These are phyloP conservation scores for Taiwanofungus camphoratus DNA, from an alignment of 1,284 basidiomycete genomes.

Conservation along the genomic window DNA sequence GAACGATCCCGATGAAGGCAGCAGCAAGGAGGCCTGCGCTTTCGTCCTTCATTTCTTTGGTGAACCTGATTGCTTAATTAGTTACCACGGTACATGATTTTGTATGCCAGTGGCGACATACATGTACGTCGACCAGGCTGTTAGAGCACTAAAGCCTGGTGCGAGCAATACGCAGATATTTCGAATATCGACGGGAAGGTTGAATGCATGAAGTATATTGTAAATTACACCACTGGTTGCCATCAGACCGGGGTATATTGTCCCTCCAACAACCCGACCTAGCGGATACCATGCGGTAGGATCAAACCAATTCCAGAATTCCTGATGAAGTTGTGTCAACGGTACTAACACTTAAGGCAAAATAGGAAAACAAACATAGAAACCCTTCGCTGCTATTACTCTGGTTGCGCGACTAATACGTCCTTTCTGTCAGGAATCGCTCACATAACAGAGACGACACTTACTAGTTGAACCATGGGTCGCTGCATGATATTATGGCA, in stretches of 20 bases:
- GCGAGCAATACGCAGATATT: slow-evolving; percentile 97
- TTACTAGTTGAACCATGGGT: slow-evolving; percentile 98
- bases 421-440: slow-evolving; percentile 1
- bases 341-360: slow-evolving; percentile 2
- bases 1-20: slow-evolving; percentile 98
- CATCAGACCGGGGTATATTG: slow-evolving; percentile 98
- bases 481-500: slow-evolving; percentile 41
- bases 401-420: slow-evolving; percentile 76
- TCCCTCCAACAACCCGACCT: slow-evolving; percentile 96
- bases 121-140: slow-evolving; percentile 98
- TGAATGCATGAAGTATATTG: slow-evolving; percentile 81
- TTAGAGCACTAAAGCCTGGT: slow-evolving; percentile 94
- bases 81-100: not conserved
- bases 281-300: slow-evolving; percentile 99
- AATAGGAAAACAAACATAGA: slow-evolving; percentile 66
- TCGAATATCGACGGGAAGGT: slow-evolving; percentile 96
- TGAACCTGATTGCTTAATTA: slow-evolving; percentile 81
- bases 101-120: slow-evolving; percentile 31
- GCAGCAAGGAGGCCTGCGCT: slow-evolving; percentile 94
- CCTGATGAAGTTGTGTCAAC: slow-evolving; percentile 44
- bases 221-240: slow-evolving; percentile 96
- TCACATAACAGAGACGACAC: slow-evolving; percentile 29
- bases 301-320: slow-evolving; percentile 99
- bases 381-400: slow-evolving; percentile 86
- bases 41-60: slow-evolving; percentile 90